These are phyloP conservation scores for Raphanus sativus DNA, from an alignment of 345 rosid genomes.

Conservation along the genomic window DNA sequence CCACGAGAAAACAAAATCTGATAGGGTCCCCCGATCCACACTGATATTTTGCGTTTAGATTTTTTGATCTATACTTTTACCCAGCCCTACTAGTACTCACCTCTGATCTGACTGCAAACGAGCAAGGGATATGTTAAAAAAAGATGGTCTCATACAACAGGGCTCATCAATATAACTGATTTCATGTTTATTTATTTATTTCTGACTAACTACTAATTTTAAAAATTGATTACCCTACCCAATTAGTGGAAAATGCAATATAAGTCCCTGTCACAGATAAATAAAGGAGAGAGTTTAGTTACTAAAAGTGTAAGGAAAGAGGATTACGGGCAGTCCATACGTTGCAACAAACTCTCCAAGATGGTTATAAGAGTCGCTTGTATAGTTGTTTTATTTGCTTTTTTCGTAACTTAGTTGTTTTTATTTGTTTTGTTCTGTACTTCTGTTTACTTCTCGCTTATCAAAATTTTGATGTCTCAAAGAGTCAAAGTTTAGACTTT, in stretches of 20 bases:
- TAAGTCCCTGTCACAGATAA: background rate
- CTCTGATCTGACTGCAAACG: too few species aligned
- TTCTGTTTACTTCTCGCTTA: background rate
- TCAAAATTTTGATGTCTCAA: background rate
- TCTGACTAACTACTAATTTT: background rate
- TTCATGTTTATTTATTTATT: background rate
- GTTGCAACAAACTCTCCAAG: background rate
- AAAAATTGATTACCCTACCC: background rate
- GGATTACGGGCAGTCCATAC: background rate
- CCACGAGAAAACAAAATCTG: too few species aligned
- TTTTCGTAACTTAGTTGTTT: too few species aligned
- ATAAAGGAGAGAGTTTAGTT: background rate
- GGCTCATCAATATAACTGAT: background rate
- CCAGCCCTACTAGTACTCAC: too few species aligned
- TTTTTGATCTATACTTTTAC: too few species aligned
- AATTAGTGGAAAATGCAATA: background rate
- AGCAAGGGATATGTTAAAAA: too few species aligned
- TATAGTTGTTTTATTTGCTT: too few species aligned
- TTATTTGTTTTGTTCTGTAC: background rate
- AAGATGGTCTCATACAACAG: too few species aligned
- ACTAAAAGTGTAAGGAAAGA: background rate
- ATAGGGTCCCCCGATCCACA: too few species aligned
- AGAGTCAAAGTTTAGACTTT: background rate
- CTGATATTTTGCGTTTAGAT: too few species aligned
- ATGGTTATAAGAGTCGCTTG: background rate